Evolutionary conservation across 2,329 filamentous ascomycete genomes (phyloP), one percentile per base, ranked within the genome.

Genomic region (Seiridium unicorne): DNA sequence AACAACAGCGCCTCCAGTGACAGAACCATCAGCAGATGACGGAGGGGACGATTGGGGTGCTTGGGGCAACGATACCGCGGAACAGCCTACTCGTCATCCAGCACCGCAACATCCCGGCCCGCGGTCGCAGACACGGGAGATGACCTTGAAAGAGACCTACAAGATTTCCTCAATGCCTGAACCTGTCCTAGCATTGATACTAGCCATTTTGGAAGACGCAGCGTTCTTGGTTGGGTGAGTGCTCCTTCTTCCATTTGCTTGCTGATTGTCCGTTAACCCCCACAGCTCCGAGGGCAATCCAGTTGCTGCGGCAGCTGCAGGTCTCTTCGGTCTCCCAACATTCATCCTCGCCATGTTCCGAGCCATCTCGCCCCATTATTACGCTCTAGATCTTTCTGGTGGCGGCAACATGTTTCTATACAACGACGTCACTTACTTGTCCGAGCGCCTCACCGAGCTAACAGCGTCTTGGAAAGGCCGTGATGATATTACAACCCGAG

Each of bases 141-240:
- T 98, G 61, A 90, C 91, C 0, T 77, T 98, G 49, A 90, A 84
- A 62, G 95, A 99, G 75, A 90, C 84, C 1, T 99, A 97, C 73
- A 91, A 88, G 61, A 90, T 97, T 56, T 97, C 94, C 0, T 90
- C 90, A 2, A 89, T 97, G 72, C 94, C 95, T 0, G 89, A 92
- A 62, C 85, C 88, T 3, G 87, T 98, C 10, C 80, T 93, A 26
- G 81, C 85, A 18, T 81, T 91, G 35, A 86, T 94, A 57, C 77
- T 80, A 31, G 70, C 79, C 10, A 81, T 89, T 35, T 72, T 84
- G 62, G 83, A 88, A 61, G 87, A 90, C 64, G 87, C 81, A 1
- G 83, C 84, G 8, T 80, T 78, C 1, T 76, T 94, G 46, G 74
- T 84, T 64, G 72, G 76, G 79, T 78, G 75, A 69, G 76, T 72